A percentile compares a stretch with the other conserved stretches of the same genome.
Evolutionary conservation across 2,329 filamentous ascomycete genomes (phyloP).

Genomic region (Aureobasidium subglaciale): DNA sequence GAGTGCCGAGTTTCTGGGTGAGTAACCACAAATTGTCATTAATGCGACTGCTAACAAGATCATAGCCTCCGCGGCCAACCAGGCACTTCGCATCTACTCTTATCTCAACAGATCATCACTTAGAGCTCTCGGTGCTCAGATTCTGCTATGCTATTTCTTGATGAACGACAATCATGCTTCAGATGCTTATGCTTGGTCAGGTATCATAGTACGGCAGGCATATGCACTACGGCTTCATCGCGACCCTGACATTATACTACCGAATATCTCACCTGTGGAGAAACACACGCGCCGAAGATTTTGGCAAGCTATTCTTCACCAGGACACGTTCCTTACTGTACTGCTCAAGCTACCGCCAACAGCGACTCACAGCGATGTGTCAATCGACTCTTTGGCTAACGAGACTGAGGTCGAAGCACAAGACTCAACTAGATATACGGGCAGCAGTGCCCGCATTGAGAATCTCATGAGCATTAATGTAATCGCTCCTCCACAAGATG

Average conservation of each 20-base stretch:
- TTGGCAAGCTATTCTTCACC: conserved; percentile 73
- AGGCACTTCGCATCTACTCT: conserved; percentile 66
- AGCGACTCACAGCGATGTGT: conserved; percentile 72
- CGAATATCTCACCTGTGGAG: conserved; percentile 60
- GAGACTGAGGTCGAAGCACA: conserved; percentile 47
- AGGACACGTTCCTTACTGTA: conserved; percentile 76
- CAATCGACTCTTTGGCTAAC: conserved; percentile 64
- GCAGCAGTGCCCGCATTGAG: conserved; percentile 36
- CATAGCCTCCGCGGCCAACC: conserved; percentile 60
- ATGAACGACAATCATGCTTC: conserved; percentile 82
- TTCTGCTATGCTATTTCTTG: conserved; percentile 73
- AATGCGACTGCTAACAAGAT: background rate
- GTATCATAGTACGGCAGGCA: conserved; percentile 67
- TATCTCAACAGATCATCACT: conserved; percentile 70
- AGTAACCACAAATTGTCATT: background rate
- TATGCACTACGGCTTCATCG: conserved; percentile 77
- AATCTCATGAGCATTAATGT: conserved; percentile 47
- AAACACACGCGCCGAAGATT: conserved; percentile 73
- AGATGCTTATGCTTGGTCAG: conserved; percentile 76
- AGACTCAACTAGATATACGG: conserved; percentile 42
- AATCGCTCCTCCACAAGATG: conserved; percentile 34
- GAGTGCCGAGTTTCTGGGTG: conserved; percentile 69
- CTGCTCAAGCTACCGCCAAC: conserved; percentile 70
- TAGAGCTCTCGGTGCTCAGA: conserved; percentile 70
- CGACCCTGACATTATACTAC: conserved; percentile 65